A percentile compares a stretch with the other conserved stretches of the same genome.
Conservation (phyloP, 345 rosid species). For the Eutrema japonicum region DNA sequence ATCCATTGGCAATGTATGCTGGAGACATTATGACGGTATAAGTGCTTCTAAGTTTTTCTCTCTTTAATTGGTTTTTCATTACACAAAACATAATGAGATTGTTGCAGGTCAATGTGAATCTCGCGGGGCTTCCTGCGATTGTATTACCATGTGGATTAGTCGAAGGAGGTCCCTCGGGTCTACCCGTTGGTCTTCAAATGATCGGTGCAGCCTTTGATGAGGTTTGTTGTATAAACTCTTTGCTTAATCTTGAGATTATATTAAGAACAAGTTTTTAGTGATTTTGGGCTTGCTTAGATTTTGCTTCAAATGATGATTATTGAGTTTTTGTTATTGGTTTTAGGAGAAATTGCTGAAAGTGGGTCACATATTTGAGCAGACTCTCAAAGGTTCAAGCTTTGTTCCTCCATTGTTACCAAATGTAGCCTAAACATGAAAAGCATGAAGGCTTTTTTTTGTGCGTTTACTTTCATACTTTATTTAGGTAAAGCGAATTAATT, state of each 20-base stretch:
- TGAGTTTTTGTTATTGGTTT: slow-evolving; percentile 20
- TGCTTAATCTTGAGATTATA: background rate
- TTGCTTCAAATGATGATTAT: background rate
- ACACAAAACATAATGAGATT: slow-evolving; percentile 21
- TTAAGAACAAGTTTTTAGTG: background rate
- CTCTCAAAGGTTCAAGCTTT: slow-evolving; percentile 66
- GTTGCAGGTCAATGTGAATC: slow-evolving; percentile 89
- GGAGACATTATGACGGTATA: slow-evolving; percentile 95
- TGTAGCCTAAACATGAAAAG: slow-evolving; percentile 23
- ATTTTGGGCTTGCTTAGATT: background rate
- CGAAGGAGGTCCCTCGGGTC: slow-evolving; percentile 67
- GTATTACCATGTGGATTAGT: slow-evolving; percentile 93
- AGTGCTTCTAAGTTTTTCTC: background rate
- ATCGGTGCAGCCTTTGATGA: slow-evolving; percentile 89
- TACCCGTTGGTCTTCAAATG: slow-evolving; percentile 97
- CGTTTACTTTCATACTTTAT: slow-evolving; percentile 1
- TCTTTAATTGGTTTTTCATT: background rate
- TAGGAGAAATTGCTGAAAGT: slow-evolving; percentile 78
- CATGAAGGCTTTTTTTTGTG: background rate
- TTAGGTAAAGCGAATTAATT: slow-evolving; percentile 18
- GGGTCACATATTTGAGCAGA: slow-evolving; percentile 91
- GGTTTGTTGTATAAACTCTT: slow-evolving; percentile 46
- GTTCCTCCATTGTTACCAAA: slow-evolving; percentile 62
- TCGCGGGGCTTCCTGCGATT: slow-evolving; percentile 88
- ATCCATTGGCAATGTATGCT: slow-evolving; percentile 94